phyloP scores from a whole-genome alignment of 257 asterid genomes.

The Mitragyna speciosa region DNA sequence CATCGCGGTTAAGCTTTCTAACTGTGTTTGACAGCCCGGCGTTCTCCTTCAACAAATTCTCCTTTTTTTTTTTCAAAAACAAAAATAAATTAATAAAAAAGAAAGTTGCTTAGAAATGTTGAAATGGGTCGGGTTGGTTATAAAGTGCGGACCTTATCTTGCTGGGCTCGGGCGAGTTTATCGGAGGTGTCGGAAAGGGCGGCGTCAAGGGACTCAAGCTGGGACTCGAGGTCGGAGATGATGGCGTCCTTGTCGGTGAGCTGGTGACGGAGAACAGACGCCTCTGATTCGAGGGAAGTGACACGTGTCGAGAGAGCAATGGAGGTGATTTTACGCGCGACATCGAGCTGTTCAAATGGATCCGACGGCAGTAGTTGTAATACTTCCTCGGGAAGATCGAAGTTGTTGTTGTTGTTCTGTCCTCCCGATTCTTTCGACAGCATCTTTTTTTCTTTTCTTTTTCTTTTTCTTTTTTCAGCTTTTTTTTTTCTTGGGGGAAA shows the following conservation, averaged over 20 bases:
- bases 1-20: slow-evolving; percentile 50
- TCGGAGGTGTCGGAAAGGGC: slow-evolving; percentile 52
- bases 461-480: slow-evolving; percentile 9
- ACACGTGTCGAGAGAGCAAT: slow-evolving; percentile 89
- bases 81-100: neutral
- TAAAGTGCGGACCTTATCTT: slow-evolving; percentile 62
- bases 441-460: slow-evolving; percentile 26
- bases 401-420: slow-evolving; percentile 15
- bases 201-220: slow-evolving; percentile 69
- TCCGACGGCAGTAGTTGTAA: slow-evolving; percentile 68
- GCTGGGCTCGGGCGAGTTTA: slow-evolving; percentile 54
- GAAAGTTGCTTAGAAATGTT: too few species aligned
- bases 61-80: slow-evolving; percentile 20
- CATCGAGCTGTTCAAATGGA: slow-evolving; percentile 90
- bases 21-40: slow-evolving; percentile 34
- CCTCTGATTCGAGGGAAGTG: slow-evolving; percentile 75
- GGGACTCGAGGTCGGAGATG: slow-evolving; percentile 75
- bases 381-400: slow-evolving; percentile 86
- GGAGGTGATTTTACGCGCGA: slow-evolving; percentile 94
- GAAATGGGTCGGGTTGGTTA: neutral
- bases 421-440: slow-evolving; percentile 44
- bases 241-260: slow-evolving; percentile 61
- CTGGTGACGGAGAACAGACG: slow-evolving; percentile 56
- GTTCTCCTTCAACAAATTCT: slow-evolving; percentile 41
- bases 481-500: neutral